Base-by-base conservation (phyloP, 768 basidiomycete species). In the Rickenella mellea region DNA sequence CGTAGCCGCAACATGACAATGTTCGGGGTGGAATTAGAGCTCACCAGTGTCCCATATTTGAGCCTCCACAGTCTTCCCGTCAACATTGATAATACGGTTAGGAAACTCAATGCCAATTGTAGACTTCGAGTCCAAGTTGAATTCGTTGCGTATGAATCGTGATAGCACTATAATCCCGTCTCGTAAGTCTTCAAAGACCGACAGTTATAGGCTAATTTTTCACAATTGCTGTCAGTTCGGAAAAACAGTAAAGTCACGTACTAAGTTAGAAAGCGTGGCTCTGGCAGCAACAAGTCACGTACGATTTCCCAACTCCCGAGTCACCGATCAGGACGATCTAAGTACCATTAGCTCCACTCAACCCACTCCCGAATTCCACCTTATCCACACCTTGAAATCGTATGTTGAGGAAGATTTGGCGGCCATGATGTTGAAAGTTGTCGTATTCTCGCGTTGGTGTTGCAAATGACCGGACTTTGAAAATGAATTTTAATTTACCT, bases 321-420 rank as follows among this genome's bases (percentile, higher is more conserved):
- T 73, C 71, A 44, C 71, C 71, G 50, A 73, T 70, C 44, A 73
- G 56, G 28, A 73, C 71, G 41, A 71, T 66, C 69, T 71, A 48
- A 32, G 24, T 19, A 22, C 15, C 30, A 32, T 14, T 35, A 20
- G 27, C 39, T 32, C 26, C 6, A 7, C 30, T 31, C 17, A 49
- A 8, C 28, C 27, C 33, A 19, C 15, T 36, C 33, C 7, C 27
- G 22, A 15, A 14, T 58, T 67, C 25, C 40, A 93, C 94, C 78
- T 99, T 97, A 82, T n/a, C n/a, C n/a, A n/a, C n/a, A 98, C 97
- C 53, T 98, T 82, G 72, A 85, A 98, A 63, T 97, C 94, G 69
- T 96, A 98, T 75, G 91, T 92, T 36, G 33, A 36, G 24, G 33
- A 17, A 36, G 33, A 17, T 17, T 36, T 22, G 33, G 19, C 33